Evolutionary conservation across 2,329 filamentous ascomycete species (phyloP).

Genomic region (Colletotrichum liriopes): DNA sequence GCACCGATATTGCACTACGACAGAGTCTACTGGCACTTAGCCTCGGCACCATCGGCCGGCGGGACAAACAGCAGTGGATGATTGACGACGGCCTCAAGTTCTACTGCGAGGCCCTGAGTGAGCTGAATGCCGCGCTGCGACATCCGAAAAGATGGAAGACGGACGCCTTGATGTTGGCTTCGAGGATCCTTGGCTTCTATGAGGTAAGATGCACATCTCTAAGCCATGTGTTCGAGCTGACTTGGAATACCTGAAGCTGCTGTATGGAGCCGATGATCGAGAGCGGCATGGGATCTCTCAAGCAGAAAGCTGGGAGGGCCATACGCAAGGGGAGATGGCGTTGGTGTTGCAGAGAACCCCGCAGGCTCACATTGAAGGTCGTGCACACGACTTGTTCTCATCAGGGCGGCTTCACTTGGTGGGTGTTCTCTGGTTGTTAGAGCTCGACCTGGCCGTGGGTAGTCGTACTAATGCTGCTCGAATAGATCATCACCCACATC

Average conservation of each 20-base stretch:
- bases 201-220: conserved; percentile 39
- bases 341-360: conserved; percentile 34
- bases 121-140: conserved; percentile 29
- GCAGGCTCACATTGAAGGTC: conserved; percentile 29
- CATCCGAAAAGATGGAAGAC: conserved; percentile 33
- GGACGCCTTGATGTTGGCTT: conserved; percentile 36
- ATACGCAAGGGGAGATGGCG: conserved; percentile 40
- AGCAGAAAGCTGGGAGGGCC: conserved; percentile 44
- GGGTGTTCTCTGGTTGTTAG: background rate
- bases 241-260: conserved; percentile 18
- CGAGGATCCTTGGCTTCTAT: conserved; percentile 43
- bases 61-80: conserved; percentile 44
- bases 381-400: conserved; percentile 45
- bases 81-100: conserved; percentile 44
- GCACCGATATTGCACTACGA: conserved; percentile 40
- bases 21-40: conserved; percentile 45
- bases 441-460: background rate
- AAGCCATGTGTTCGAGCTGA: background rate
- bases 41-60: conserved; percentile 44
- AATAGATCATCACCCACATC: conserved; percentile 37
- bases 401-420: conserved; percentile 46
- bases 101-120: conserved; percentile 44
- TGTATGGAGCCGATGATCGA: conserved; percentile 43
- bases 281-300: conserved; percentile 36
- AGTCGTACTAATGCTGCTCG: background rate